phyloP scores from a whole-genome alignment of 2,329 filamentous ascomycete species.

The Pestalotiopsis sp. region DNA sequence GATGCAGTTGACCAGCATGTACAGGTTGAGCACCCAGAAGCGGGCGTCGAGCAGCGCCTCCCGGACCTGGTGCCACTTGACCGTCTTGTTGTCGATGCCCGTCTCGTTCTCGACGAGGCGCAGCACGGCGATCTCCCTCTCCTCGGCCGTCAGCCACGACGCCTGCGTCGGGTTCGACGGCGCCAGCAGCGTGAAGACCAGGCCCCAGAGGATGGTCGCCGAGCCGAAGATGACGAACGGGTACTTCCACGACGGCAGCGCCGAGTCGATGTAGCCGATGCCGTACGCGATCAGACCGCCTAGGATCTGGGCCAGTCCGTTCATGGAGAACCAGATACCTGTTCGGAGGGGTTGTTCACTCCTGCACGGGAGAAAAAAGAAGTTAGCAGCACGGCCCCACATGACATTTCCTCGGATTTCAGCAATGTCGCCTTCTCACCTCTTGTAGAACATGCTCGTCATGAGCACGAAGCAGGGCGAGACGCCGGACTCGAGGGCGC shows the following conservation, averaged over 20 bases:
- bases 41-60: slow-evolving; percentile 62
- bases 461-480: slow-evolving; percentile 61
- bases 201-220: slow-evolving; percentile 61
- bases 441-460: slow-evolving; percentile 34
- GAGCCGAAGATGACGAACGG: slow-evolving; percentile 66
- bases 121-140: slow-evolving; percentile 57
- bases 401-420: slow-evolving; percentile 58
- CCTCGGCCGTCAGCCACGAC: slow-evolving; percentile 49
- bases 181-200: slow-evolving; percentile 59
- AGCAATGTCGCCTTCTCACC: neutral
- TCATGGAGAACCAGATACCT: slow-evolving; percentile 61
- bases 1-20: slow-evolving; percentile 57
- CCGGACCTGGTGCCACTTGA: slow-evolving; percentile 56
- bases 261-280: slow-evolving; percentile 61
- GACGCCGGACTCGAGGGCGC: slow-evolving; percentile 62
- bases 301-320: slow-evolving; percentile 60
- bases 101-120: slow-evolving; percentile 60
- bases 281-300: slow-evolving; percentile 56
- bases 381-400: slow-evolving; percentile 59
- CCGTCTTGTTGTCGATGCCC: slow-evolving; percentile 57
- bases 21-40: slow-evolving; percentile 58
- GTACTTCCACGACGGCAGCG: slow-evolving; percentile 65
- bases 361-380: slow-evolving; percentile 29
- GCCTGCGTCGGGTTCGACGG: slow-evolving; percentile 61
- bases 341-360: slow-evolving; percentile 64